Evolutionary conservation across 2,329 filamentous ascomycete genomes (phyloP).

Genomic region (Xylaria arbuscula): DNA sequence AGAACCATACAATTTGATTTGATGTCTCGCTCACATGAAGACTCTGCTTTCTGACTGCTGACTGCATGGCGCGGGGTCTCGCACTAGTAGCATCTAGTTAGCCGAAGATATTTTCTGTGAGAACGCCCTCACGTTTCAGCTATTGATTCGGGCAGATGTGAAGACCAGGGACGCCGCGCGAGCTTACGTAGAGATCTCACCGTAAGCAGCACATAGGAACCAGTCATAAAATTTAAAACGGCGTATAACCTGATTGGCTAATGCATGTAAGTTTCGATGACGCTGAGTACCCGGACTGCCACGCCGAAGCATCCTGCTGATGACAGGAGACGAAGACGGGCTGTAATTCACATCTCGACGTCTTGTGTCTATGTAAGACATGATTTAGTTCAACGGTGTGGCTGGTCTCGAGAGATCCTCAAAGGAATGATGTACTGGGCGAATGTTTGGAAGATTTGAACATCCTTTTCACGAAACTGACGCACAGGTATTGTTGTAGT

Average conservation of each 20-base stretch:
- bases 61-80: neutral
- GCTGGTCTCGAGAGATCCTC: neutral
- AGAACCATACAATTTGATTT: neutral
- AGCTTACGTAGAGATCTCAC: constrained; percentile 17
- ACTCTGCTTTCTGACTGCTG: neutral
- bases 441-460: neutral
- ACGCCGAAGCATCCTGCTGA: neutral
- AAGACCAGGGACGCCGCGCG: neutral
- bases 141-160: neutral
- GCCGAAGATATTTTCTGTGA: neutral
- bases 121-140: constrained; percentile 10
- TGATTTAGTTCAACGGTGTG: constrained; percentile 1
- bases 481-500: neutral
- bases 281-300: neutral
- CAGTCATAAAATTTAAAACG: constrained; percentile 12
- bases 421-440: neutral
- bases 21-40: neutral
- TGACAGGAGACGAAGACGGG: constrained; percentile 1
- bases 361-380: neutral
- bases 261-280: constrained; percentile 2
- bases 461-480: neutral
- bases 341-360: neutral
- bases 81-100: neutral
- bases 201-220: constrained; percentile 1
- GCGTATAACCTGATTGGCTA: constrained; percentile 8